Evolutionary conservation across 768 basidiomycete genomes (phyloP).

Genomic region (Naganishia kalamii): DNA sequence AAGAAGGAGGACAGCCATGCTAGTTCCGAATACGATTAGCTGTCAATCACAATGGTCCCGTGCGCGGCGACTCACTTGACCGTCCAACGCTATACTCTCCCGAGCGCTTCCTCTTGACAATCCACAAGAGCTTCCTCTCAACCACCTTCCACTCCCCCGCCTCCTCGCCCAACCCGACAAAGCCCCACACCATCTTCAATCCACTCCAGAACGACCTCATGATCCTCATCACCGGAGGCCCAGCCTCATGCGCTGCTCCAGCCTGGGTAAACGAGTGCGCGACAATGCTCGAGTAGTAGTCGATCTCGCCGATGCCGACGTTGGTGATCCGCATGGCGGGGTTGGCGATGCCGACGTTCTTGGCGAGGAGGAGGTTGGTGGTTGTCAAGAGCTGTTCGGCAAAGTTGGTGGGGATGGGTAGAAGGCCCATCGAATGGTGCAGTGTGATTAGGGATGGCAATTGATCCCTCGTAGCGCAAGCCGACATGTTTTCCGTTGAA

Average conservation of each 20-base stretch:
- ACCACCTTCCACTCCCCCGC: conserved; percentile 10
- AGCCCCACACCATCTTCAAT: neutral
- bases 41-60: neutral
- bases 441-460: conserved; percentile 31
- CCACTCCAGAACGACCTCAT: neutral
- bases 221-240: neutral
- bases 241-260: neutral
- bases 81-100: neutral
- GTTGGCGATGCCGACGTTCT: conserved; percentile 35
- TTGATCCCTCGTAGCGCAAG: neutral
- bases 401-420: conserved; percentile 27
- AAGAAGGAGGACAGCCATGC: conserved; percentile 2
- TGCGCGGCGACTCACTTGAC: neutral
- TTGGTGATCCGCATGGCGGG: conserved; percentile 25
- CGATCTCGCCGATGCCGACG: conserved; percentile 39
- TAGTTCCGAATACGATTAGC: neutral
- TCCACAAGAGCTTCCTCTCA: conserved; percentile 1
- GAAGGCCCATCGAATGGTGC: conserved; percentile 34
- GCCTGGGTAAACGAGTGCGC: conserved; percentile 1
- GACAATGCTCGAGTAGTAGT: conserved; percentile 16
- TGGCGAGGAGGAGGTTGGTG: conserved; percentile 31
- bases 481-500: neutral
- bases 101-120: conserved; percentile 4
- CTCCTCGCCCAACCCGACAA: neutral
- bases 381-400: conserved; percentile 36